Evolutionary conservation across 768 basidiomycete genomes (phyloP).

Genomic region (Coprinopsis sp.): DNA sequence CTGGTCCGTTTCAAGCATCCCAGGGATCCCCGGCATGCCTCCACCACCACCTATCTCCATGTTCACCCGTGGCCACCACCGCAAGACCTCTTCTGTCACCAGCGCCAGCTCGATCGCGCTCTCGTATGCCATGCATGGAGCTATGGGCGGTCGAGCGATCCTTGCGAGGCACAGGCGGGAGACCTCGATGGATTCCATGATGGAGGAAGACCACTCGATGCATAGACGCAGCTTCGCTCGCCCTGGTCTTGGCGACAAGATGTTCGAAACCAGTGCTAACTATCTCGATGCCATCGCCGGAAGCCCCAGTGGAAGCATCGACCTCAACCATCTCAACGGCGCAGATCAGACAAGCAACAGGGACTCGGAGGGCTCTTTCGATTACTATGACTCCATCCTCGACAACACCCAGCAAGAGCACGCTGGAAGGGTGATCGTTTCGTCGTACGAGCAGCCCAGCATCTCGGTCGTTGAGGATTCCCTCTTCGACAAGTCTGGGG

Average conservation of each 20-base stretch:
- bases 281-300: constrained; percentile 62
- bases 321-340: constrained; percentile 13
- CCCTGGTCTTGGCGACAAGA: constrained; percentile 81
- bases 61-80: constrained; percentile 56
- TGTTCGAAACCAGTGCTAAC: constrained; percentile 64
- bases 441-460: constrained; percentile 3
- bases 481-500: constrained; percentile 59
- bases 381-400: constrained; percentile 59
- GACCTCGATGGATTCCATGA: constrained; percentile 57
- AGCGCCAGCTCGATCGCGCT: constrained; percentile 57
- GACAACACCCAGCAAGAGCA: constrained; percentile 28
- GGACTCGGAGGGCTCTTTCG: constrained; percentile 39
- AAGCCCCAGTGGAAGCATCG: constrained; percentile 50
- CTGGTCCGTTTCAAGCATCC: constrained; percentile 39
- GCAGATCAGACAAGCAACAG: constrained; percentile 21
- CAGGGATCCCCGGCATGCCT: constrained; percentile 30
- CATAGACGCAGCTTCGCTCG: constrained; percentile 43
- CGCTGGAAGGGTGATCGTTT: constrained; percentile 3
- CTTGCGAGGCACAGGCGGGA: constrained; percentile 59
- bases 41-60: constrained; percentile 67
- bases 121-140: constrained; percentile 51
- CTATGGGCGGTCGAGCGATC: constrained; percentile 48
- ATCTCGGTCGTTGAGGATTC: constrained; percentile 43
- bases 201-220: constrained; percentile 24
- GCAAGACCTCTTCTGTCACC: constrained; percentile 33